These are phyloP conservation scores for Hyphopichia burtonii DNA, from an alignment of 1,139 yeast genomes.

Conservation along the genomic window DNA sequence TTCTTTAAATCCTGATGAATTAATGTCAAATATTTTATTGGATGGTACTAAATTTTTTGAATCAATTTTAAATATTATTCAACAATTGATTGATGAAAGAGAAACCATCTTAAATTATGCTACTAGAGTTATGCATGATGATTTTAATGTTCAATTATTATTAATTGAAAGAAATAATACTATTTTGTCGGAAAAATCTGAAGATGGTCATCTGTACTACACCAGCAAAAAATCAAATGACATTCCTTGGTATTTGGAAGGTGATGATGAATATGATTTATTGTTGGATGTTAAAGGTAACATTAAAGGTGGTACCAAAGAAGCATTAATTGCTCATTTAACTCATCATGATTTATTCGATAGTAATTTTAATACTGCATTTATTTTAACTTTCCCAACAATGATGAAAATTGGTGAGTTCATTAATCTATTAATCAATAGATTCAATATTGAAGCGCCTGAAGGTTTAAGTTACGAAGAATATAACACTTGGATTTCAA, in stretches of 20 bases:
- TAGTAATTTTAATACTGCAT: slow-evolving; percentile 65
- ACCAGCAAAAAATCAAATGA: slow-evolving; percentile 40
- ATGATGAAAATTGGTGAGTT: slow-evolving; percentile 71
- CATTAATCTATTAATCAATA: slow-evolving; percentile 55
- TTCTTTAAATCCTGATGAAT: slow-evolving; percentile 48
- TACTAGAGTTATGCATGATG: slow-evolving; percentile 75
- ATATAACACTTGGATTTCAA: slow-evolving; percentile 75
- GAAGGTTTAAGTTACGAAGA: slow-evolving; percentile 86
- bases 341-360: slow-evolving; percentile 77
- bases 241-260: slow-evolving; percentile 78
- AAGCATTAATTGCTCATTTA: slow-evolving; percentile 77
- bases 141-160: slow-evolving; percentile 60
- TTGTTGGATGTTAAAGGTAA: slow-evolving; percentile 71
- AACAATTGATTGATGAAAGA: slow-evolving; percentile 65
- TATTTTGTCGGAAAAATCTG: slow-evolving; percentile 34
- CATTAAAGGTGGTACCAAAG: slow-evolving; percentile 83
- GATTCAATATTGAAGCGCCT: slow-evolving; percentile 80
- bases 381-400: slow-evolving; percentile 74
- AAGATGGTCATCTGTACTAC: slow-evolving; percentile 37
- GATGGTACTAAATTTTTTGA: slow-evolving; percentile 47
- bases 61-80: slow-evolving; percentile 44
- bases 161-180: slow-evolving; percentile 64
- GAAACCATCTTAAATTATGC: slow-evolving; percentile 70
- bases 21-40: slow-evolving; percentile 44
- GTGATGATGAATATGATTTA: slow-evolving; percentile 73